Conservation (phyloP, 1,284 basidiomycete species). For the Ceratobasidium sp. region DNA sequence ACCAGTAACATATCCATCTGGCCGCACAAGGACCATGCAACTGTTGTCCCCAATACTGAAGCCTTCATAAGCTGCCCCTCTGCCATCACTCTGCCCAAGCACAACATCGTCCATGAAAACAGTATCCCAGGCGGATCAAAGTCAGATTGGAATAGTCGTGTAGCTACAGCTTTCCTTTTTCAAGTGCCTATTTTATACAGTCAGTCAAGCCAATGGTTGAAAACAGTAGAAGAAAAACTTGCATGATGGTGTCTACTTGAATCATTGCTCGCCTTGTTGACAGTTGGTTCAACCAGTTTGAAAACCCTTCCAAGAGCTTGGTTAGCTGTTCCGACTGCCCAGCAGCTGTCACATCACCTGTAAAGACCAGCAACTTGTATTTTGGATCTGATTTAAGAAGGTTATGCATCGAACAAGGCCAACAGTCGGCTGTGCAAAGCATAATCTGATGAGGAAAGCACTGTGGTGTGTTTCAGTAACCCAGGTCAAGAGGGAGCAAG, state of each 20-base stretch:
- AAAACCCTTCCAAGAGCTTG: too few species aligned
- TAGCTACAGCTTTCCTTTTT: conserved; percentile 62
- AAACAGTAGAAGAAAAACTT: not conserved
- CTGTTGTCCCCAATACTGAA: conserved; percentile 69
- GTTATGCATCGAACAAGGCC: too few species aligned
- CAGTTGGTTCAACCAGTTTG: too few species aligned
- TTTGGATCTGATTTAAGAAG: not conserved
- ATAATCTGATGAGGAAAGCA: too few species aligned
- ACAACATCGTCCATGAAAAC: conserved; percentile 64
- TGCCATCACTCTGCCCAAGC: conserved; percentile 51
- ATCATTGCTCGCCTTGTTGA: too few species aligned
- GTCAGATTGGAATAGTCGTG: conserved; percentile 61
- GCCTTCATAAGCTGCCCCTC: conserved; percentile 63
- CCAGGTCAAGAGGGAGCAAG: too few species aligned
- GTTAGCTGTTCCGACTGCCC: too few species aligned
- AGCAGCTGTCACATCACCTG: too few species aligned
- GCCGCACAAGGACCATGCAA: conserved; percentile 72
- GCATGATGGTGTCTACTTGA: conserved; percentile 5
- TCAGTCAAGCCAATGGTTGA: not conserved
- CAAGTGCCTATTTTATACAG: conserved; percentile 45
- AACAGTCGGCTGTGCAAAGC: too few species aligned
- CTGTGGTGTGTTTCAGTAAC: too few species aligned
- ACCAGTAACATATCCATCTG: conserved; percentile 77
- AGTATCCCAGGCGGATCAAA: conserved; percentile 75
- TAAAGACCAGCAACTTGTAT: too few species aligned